A percentile compares a stretch with the other conserved stretches of the same genome.
Evolutionary conservation across 177 flowering plant genomes (phyloP).

Genomic region (Vitis hybrid): DNA sequence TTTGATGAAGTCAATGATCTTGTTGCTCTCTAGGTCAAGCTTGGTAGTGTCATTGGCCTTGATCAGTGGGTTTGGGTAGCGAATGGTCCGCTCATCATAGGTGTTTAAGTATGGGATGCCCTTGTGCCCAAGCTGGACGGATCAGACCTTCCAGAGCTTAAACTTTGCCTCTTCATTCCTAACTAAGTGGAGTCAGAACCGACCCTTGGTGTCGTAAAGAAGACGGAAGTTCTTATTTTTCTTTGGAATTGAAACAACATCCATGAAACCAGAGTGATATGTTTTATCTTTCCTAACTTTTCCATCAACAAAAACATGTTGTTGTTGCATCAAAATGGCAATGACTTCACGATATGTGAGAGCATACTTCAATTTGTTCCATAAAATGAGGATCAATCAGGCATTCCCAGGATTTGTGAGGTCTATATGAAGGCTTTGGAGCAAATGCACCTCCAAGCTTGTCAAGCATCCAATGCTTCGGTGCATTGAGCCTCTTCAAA

Average conservation of each 20-base stretch:
- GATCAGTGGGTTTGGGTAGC: constrained; percentile 39
- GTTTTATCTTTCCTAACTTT: constrained; percentile 39
- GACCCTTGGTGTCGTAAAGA: constrained; percentile 40
- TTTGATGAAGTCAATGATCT: constrained; percentile 35
- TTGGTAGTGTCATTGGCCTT: constrained; percentile 39
- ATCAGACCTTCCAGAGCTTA: constrained; percentile 39
- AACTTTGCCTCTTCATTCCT: constrained; percentile 42
- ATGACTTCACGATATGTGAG: constrained; percentile 36
- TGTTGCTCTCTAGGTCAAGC: constrained; percentile 32
- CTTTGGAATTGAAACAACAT: constrained; percentile 39
- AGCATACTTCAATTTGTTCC: constrained; percentile 38
- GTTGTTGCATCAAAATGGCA: constrained; percentile 37
- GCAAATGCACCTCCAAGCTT: constrained; percentile 44
- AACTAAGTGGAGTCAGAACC: constrained; percentile 38
- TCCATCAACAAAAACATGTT: constrained; percentile 38
- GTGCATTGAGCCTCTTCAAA: constrained; percentile 45
- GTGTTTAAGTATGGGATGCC: constrained; percentile 43
- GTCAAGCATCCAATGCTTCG: constrained; percentile 41
- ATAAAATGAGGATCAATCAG: constrained; percentile 24
- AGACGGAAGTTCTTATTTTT: constrained; percentile 37
- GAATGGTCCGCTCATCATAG: constrained; percentile 41
- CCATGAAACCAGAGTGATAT: constrained; percentile 41
- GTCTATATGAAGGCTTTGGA: constrained; percentile 40
- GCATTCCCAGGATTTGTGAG: constrained; percentile 41
- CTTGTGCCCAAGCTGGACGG: constrained; percentile 34